These are phyloP conservation scores for Naganishia albida DNA, from an alignment of 1,284 basidiomycete genomes.

Conservation along the genomic window DNA sequence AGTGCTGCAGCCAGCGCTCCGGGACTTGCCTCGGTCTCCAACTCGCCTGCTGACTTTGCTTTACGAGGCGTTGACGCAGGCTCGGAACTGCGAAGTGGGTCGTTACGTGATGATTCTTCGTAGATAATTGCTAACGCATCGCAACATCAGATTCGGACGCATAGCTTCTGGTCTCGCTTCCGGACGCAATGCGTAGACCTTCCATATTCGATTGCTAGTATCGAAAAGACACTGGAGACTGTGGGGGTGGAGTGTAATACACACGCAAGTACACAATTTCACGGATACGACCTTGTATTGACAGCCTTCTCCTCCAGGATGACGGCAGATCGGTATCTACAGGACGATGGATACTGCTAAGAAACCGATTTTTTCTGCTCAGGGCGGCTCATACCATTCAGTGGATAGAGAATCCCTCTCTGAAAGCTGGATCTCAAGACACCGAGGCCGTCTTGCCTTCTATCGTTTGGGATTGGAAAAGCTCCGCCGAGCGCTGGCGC, in stretches of 20 bases:
- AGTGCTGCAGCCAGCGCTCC: neutral
- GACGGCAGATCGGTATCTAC: slow-evolving; percentile 27
- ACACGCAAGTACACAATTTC: slow-evolving; percentile 19
- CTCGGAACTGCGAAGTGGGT: slow-evolving; percentile 33
- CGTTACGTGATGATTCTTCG: too few species aligned
- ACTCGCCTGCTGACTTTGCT: slow-evolving; percentile 27
- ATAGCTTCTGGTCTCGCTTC: slow-evolving; percentile 30
- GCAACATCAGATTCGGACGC: slow-evolving; percentile 15
- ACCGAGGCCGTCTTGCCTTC: neutral
- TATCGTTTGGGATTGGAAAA: slow-evolving; percentile 32
- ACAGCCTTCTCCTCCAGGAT: neutral
- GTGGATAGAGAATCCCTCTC: slow-evolving; percentile 28
- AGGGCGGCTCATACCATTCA: slow-evolving; percentile 31
- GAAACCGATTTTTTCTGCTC: slow-evolving; percentile 30
- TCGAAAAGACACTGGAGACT: slow-evolving; percentile 30
- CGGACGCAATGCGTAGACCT: neutral
- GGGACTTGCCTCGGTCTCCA: slow-evolving; percentile 5
- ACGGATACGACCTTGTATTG: neutral
- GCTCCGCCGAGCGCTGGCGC: slow-evolving; percentile 26
- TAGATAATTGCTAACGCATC: neutral
- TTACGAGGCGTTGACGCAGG: slow-evolving; percentile 29
- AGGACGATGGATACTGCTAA: slow-evolving; percentile 32
- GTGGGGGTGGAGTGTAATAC: slow-evolving; percentile 35
- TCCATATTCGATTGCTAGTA: slow-evolving; percentile 19
- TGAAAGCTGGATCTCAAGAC: neutral